phyloP scores from a whole-genome alignment of 352 stramenopile species.

The Globisporangium paroecandrum region DNA sequence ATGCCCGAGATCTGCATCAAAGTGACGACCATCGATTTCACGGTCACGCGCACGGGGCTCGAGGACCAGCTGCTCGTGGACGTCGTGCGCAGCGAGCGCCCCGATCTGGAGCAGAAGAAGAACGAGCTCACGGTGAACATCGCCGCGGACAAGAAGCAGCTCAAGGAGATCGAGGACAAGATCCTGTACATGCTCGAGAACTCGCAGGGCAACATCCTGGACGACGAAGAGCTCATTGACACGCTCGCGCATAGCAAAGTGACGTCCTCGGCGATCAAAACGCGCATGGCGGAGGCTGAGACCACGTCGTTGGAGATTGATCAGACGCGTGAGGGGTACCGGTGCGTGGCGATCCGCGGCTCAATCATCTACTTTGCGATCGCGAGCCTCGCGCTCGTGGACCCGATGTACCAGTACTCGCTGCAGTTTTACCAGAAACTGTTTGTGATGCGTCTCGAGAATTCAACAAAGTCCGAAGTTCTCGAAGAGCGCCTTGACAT shows the following conservation, averaged over 20 bases:
- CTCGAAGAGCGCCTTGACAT: constrained; percentile 85
- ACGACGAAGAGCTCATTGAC: constrained; percentile 93
- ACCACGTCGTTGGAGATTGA: constrained; percentile 90
- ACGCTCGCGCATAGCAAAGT: constrained; percentile 88
- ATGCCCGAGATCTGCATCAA: constrained; percentile 95
- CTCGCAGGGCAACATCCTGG: constrained; percentile 91
- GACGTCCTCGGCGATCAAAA: constrained; percentile 89
- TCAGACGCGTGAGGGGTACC: constrained; percentile 88
- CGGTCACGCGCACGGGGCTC: constrained; percentile 88
- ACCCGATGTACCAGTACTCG: constrained; percentile 95
- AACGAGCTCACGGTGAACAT: constrained; percentile 92
- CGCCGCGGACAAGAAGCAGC: constrained; percentile 88
- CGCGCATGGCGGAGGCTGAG: constrained; percentile 87
- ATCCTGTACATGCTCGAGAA: constrained; percentile 93
- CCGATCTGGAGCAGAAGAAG: constrained; percentile 91
- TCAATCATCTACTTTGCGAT: constrained; percentile 95
- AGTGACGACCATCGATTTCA: constrained; percentile 95
- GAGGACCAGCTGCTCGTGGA: constrained; percentile 93
- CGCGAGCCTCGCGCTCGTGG: constrained; percentile 87
- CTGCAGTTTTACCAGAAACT: constrained; percentile 93
- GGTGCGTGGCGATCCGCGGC: constrained; percentile 85
- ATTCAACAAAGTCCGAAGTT: constrained; percentile 75
- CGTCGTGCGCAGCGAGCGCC: constrained; percentile 89
- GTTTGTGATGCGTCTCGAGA: constrained; percentile 87
- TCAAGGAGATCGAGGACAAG: constrained; percentile 95